Conservation (phyloP, 306 rosid genomes). For the Cucurbita ficifolia region DNA sequence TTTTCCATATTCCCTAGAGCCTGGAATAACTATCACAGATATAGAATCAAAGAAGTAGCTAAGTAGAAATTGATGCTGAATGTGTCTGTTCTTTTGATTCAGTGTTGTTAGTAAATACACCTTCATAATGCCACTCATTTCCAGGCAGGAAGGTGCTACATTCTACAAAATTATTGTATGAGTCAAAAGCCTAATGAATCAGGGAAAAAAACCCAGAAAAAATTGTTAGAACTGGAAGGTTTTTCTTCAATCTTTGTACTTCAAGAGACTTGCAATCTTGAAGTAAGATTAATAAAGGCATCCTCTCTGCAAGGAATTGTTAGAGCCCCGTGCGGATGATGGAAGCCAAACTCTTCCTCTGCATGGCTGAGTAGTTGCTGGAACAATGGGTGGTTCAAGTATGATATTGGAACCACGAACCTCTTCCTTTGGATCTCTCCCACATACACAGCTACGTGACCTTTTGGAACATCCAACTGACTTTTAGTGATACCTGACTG, state of each 20-base stretch:
- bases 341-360: slow-evolving; percentile 31
- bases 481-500: neutral
- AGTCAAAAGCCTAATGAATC: neutral
- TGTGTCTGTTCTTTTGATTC: neutral
- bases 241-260: neutral
- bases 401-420: slow-evolving; percentile 11
- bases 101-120: neutral
- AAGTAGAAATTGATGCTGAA: neutral
- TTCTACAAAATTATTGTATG: neutral
- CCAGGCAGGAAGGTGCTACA: neutral
- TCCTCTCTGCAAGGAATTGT: slow-evolving; percentile 32
- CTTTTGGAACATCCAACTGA: neutral
- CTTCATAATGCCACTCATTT: neutral
- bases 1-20: neutral
- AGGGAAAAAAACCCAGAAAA: neutral
- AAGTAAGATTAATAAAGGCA: slow-evolving; percentile 16
- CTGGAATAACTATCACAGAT: neutral
- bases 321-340: slow-evolving; percentile 30
- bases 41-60: neutral
- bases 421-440: slow-evolving; percentile 5
- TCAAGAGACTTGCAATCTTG: neutral
- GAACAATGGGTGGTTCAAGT: slow-evolving; percentile 9
- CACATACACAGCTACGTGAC: neutral
- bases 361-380: slow-evolving; percentile 12
- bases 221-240: neutral